Evolutionary conservation across 108 stramenopile species (phyloP).

Genomic region (Fragilariopsis cylindrus): DNA sequence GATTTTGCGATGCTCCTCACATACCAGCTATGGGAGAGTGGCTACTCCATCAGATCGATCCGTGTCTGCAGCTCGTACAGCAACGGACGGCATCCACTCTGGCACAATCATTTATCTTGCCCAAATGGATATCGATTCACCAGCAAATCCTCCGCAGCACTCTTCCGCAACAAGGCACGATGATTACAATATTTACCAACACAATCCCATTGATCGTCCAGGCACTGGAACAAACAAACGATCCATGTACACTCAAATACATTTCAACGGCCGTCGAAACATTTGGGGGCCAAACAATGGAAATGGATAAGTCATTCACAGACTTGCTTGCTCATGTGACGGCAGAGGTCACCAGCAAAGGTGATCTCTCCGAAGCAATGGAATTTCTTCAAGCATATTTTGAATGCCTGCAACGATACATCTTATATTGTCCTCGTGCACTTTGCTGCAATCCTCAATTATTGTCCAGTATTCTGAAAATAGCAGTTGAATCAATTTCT

Average conservation of each 20-base stretch:
- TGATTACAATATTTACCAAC: constrained; percentile 36
- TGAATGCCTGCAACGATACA: constrained; percentile 50
- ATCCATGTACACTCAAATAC: constrained; percentile 47
- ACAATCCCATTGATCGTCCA: constrained; percentile 54
- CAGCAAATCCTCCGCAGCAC: constrained; percentile 48
- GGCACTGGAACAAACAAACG: constrained; percentile 50
- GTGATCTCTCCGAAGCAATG: constrained; percentile 31
- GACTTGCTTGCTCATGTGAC: constrained; percentile 52
- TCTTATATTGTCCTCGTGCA: constrained; percentile 56
- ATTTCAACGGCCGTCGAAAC: constrained; percentile 58
- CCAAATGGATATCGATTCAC: constrained; percentile 38
- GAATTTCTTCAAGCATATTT: constrained; percentile 51
- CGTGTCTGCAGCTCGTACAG: constrained; percentile 5
- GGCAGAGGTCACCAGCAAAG: constrained; percentile 22
- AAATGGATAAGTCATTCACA: constrained; percentile 29
- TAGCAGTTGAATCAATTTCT: constrained; percentile 48
- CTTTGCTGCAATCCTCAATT: constrained; percentile 44
- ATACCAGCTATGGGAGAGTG: constrained; percentile 25
- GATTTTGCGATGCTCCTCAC: constrained; percentile 48
- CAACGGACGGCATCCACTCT: neutral
- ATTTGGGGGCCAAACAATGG: constrained; percentile 37
- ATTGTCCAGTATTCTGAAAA: constrained; percentile 29
- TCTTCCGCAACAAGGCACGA: constrained; percentile 26
- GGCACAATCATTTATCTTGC: constrained; percentile 6
- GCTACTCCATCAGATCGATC: constrained; percentile 12